Conservation (phyloP, 176 grass and related monocot genomes). For the Areca catechu region DNA sequence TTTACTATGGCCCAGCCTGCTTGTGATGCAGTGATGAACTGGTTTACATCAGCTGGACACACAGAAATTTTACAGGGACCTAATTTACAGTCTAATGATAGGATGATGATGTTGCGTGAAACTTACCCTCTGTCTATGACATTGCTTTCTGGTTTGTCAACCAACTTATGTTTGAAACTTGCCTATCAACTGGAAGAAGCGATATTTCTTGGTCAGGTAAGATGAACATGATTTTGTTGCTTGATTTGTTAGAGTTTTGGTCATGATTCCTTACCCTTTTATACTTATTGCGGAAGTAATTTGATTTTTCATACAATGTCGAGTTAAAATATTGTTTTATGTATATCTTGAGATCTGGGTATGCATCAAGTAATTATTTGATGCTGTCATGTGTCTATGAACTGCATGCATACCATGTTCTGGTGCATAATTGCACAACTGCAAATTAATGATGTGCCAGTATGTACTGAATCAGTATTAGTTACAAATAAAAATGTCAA, state of each 20-base stretch:
- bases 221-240: not conserved
- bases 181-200: slow-evolving; percentile 88
- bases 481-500: too few species aligned
- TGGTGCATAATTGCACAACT: too few species aligned
- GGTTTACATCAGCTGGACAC: slow-evolving; percentile 77
- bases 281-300: too few species aligned
- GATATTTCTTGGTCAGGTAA: slow-evolving; percentile 98
- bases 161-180: slow-evolving; percentile 95
- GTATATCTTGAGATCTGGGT: too few species aligned
- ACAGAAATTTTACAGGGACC: slow-evolving; percentile 68
- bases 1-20: slow-evolving; percentile 91
- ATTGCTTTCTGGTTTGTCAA: slow-evolving; percentile 92
- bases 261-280: too few species aligned
- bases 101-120: slow-evolving; percentile 79
- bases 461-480: too few species aligned
- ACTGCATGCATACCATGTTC: too few species aligned
- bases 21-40: slow-evolving; percentile 95
- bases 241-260: not conserved
- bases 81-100: slow-evolving; percentile 77
- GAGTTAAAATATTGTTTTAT: too few species aligned
- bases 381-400: too few species aligned
- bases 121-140: slow-evolving; percentile 81
- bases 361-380: too few species aligned
- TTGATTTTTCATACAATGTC: too few species aligned
- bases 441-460: too few species aligned